Evolutionary conservation across 805 yeast species (phyloP), one percentile per base, ranked within the genome.

Genomic region (Nematodospora valgi): DNA sequence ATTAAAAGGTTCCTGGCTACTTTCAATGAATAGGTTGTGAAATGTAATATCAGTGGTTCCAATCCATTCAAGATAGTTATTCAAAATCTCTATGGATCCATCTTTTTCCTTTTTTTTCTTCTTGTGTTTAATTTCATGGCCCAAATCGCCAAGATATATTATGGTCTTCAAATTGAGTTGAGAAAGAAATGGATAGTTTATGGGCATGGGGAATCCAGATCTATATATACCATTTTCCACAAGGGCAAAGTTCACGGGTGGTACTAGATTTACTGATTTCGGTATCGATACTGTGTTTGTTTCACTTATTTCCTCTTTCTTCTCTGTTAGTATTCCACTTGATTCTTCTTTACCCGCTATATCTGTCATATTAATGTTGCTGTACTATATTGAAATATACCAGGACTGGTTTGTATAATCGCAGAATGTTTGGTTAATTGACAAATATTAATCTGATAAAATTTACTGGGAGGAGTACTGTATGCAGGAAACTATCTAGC

Each of bases 121-220:
- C 14, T 36, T 37, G 32, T 44, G 38, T 49, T 39, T 33, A 22
- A n/a, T 22, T 34, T 47, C 60, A 12, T 44, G 46, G 2, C 70
- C 69, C 38, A 64, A 49, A 39, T 94, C 97, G 2, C 91, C 91
- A 6, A 82, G 59, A 51, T 85, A 86, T 27, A 91, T 81, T 29
- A 91, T 86, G 0, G 97, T 88, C 47, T 77, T 78, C 40, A 91
- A 59, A 22, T 78, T 68, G 32, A 93, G 60, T 19, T 79, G 81
- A 46, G 74, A 72, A 15, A 91, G 68, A 47, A 86, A 93, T n/a
- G 82, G 76, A 50, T 79, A 86, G 61, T 88, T 91, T 44, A 80
- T 74, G 0, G 86, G 84, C 67, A 87, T 85, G 1, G 98, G 98
- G 52, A 89, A 95, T 1, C 98, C 98, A 2, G 94, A 82, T 13